Evolutionary conservation across 2,329 filamentous ascomycete species (phyloP), one percentile per base, ranked within the genome.

Genomic region (Pseudogymnoascus sp.): DNA sequence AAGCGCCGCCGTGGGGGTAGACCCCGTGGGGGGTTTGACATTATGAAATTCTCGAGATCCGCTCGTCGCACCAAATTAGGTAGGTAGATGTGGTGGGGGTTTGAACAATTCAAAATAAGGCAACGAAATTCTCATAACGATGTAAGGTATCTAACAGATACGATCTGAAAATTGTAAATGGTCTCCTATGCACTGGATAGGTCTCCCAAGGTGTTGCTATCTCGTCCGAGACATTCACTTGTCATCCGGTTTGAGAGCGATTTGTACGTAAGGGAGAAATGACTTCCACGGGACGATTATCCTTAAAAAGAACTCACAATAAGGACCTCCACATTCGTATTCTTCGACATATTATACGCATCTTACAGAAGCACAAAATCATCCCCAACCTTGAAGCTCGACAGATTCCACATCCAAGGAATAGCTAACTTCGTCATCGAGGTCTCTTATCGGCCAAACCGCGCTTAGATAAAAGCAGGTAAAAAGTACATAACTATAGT

Each of bases 291-390:
- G 5, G 4, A 34, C 0, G n/a, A 57, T 34, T 34, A 57, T 34
- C 4, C 10, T 34, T 57, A 14, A 10, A 48, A 16, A 34, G 2
- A 36, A 78, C 80, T 74, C 75, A 85, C 83, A 65, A 85, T 73
- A 74, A 83, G 80, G 63, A 86, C 83, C 69, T 86, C 83, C 6
- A 78, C 78, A 70, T 81, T 82, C 21, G 79, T 82, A 64, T 71
- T 70, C 54, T 67, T 72, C 69, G 79, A 79, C 80, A 82, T 80
- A 4, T 67, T 70, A 67, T 41, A 66, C 43, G 64, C 37, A 66
- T 69, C 69, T 23, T 62, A 62, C 31, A 41, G 7, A 64, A 37
- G 11, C 25, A 62, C 21, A 41, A 4, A 64, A 37, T 6, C 25
- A 64, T 57, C 3, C 48, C n/a, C 2, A 34, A 34, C 6, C 8